Evolutionary conservation across 2,329 filamentous ascomycete genomes (phyloP), one percentile per base, ranked within the genome.

Genomic region (Xylariales sp.): DNA sequence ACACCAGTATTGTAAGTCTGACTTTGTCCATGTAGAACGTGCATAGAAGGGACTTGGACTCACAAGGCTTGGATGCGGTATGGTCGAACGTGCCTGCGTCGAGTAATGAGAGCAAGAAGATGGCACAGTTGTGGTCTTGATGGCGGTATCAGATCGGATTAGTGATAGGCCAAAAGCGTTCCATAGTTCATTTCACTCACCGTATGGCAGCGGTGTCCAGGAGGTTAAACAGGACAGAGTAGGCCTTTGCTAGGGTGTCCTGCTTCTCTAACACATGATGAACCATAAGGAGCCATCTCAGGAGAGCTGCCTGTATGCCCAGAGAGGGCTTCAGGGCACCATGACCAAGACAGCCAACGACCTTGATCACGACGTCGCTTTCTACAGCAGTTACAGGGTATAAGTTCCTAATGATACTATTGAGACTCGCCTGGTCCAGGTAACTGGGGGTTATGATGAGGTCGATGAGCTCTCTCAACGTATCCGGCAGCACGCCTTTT

Each of bases 61-160:
- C 54, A 83, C 78, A 94, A 65, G 29, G 79, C 69, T 54, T 94
- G 87, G 41, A 95, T 90, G 41, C 88, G 76, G 55, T 88, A 90
- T 2, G 87, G 87, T 46, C 83, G 81, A 30, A 95, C 88, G 61
- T 95, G 88, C 54, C 81, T 88, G 40, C 88, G 79, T 40, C 86
- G 72, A 31, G 88, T 94, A 32, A 91, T 78, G 20, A 91, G 61
- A 4, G 85, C 88, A 16, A 95, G 69, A 24, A 95, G 61, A 62
- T 94, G 86, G 53, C 87, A 90, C 34, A 93, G 57, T 44, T 74
- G 69, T 10, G 76, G 67, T 40, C 76, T 76, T 38, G 21, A 38
- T n/a, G n/a, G n/a, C n/a, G n/a, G n/a, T n/a, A n/a, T n/a, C n/a
- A n/a, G n/a, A n/a, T n/a, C n/a, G n/a, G n/a, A n/a, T n/a, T n/a